Evolutionary conservation across 129 eudicot genomes (phyloP).

Genomic region (Arctium lappa): DNA sequence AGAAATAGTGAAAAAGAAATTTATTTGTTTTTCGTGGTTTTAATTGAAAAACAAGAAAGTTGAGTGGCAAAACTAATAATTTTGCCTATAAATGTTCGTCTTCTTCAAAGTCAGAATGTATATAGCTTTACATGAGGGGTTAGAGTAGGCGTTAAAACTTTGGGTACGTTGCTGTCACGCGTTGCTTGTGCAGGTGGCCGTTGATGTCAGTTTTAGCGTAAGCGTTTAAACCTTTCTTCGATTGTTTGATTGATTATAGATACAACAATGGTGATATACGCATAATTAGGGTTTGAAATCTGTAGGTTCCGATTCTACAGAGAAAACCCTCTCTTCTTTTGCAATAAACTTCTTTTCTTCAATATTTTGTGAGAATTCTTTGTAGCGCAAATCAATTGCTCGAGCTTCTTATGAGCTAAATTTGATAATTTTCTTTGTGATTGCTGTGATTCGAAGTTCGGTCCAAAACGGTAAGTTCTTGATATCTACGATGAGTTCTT

Average conservation of each 20-base stretch:
- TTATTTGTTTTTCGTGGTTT: neutral
- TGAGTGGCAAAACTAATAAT: neutral
- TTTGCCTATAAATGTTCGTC: neutral
- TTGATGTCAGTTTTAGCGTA: constrained; percentile 23
- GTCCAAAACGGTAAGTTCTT: constrained; percentile 17
- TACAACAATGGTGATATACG: constrained; percentile 17
- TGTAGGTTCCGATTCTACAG: constrained; percentile 7
- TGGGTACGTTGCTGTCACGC: constrained; percentile 26
- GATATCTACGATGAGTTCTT: neutral
- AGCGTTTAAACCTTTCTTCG: constrained; percentile 22
- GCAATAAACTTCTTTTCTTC: neutral
- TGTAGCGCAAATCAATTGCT: constrained; percentile 4
- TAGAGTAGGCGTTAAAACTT: constrained; percentile 4
- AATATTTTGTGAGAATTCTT: neutral
- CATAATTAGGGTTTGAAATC: constrained; percentile 18
- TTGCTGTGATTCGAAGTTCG: constrained; percentile 21
- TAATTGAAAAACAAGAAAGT: neutral
- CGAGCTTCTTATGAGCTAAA: constrained; percentile 3
- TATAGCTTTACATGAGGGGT: neutral
- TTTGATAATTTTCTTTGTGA: neutral
- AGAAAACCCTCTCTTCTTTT: neutral
- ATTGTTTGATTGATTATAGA: constrained; percentile 20
- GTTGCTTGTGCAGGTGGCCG: constrained; percentile 27
- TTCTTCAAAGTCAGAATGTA: neutral
- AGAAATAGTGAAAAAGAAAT: neutral